phyloP scores from a whole-genome alignment of 2,329 filamentous ascomycete genomes.

The Aspergillus glaucus region DNA sequence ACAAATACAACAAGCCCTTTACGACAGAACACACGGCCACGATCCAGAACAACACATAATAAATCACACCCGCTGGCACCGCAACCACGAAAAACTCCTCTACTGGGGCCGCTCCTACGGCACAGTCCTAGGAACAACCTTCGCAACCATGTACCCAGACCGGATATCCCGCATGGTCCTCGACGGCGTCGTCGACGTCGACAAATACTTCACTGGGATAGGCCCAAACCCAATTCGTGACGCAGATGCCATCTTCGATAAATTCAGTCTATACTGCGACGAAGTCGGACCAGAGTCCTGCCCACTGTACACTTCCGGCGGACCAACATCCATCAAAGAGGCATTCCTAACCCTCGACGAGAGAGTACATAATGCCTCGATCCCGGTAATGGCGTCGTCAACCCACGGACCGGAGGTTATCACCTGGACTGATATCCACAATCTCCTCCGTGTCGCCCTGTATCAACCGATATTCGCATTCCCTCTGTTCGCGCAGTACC shows the following conservation, averaged over 20 bases:
- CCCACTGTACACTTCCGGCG: slow-evolving; percentile 24
- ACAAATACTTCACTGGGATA: slow-evolving; percentile 26
- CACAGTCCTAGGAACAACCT: slow-evolving; percentile 41
- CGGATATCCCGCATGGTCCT: slow-evolving; percentile 26
- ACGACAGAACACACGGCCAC: slow-evolving; percentile 12
- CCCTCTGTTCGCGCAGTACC: slow-evolving; percentile 19
- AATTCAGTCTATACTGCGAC: slow-evolving; percentile 28
- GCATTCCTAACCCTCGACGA: slow-evolving; percentile 20
- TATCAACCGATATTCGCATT: slow-evolving; percentile 29
- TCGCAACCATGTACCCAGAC: slow-evolving; percentile 42
- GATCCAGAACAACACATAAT: slow-evolving; percentile 17
- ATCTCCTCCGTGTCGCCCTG: slow-evolving; percentile 22
- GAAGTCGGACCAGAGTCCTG: slow-evolving; percentile 20
- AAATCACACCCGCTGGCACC: slow-evolving; percentile 23
- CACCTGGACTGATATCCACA: slow-evolving; percentile 30
- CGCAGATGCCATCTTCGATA: slow-evolving; percentile 30
- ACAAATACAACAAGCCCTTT: slow-evolving; percentile 9
- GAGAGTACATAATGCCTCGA: slow-evolving; percentile 17
- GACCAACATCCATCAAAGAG: slow-evolving; percentile 21
- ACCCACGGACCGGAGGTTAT: slow-evolving; percentile 29
- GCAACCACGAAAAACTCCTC: slow-evolving; percentile 25
- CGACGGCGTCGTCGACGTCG: slow-evolving; percentile 32
- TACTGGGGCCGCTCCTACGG: slow-evolving; percentile 44
- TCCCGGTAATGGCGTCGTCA: slow-evolving; percentile 24
- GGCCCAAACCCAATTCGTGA: slow-evolving; percentile 23